Evolutionary conservation across 495 filamentous ascomycete species (phyloP).

Genomic region (Aspergillus funiculosus): DNA sequence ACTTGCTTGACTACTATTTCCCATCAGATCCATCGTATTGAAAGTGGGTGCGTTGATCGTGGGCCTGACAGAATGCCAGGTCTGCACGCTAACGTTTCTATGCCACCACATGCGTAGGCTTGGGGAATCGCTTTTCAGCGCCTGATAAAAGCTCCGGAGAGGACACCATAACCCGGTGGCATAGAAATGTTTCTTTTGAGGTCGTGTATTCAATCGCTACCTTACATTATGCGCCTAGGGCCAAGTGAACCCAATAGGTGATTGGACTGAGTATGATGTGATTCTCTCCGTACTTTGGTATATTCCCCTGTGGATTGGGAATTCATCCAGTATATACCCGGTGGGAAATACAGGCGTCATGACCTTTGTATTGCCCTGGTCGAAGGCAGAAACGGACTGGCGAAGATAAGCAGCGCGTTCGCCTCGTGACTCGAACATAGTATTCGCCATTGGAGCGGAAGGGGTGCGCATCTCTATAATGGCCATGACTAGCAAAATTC

Average conservation of each 20-base stretch:
- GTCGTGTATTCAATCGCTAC: conserved; percentile 23
- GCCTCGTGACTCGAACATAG: too few relatives aligned
- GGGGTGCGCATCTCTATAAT: too few relatives aligned
- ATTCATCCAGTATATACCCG: conserved; percentile 23
- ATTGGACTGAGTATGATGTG: conserved; percentile 16
- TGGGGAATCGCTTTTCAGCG: conserved; percentile 9
- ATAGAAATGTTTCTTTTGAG: conserved; percentile 6
- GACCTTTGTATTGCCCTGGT: neutral
- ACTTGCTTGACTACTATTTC: neutral
- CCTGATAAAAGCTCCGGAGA: conserved; percentile 21
- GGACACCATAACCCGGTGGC: conserved; percentile 25
- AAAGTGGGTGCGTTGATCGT: neutral
- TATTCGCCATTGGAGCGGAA: too few relatives aligned
- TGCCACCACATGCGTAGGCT: conserved; percentile 19
- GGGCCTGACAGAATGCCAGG: neutral
- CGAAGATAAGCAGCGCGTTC: conserved; percentile 26
- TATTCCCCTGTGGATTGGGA: conserved; percentile 1
- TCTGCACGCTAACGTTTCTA: neutral
- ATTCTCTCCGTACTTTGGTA: conserved; percentile 6
- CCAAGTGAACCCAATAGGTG: conserved; percentile 24
- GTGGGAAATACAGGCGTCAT: conserved; percentile 18
- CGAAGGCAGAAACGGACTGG: conserved; percentile 20
- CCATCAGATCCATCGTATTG: neutral
- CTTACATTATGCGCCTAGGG: conserved; percentile 30
- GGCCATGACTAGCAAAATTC: too few relatives aligned